These are phyloP conservation scores for Eutypella sp. DNA, from an alignment of 2,329 filamentous ascomycete species.

Conservation along the genomic window DNA sequence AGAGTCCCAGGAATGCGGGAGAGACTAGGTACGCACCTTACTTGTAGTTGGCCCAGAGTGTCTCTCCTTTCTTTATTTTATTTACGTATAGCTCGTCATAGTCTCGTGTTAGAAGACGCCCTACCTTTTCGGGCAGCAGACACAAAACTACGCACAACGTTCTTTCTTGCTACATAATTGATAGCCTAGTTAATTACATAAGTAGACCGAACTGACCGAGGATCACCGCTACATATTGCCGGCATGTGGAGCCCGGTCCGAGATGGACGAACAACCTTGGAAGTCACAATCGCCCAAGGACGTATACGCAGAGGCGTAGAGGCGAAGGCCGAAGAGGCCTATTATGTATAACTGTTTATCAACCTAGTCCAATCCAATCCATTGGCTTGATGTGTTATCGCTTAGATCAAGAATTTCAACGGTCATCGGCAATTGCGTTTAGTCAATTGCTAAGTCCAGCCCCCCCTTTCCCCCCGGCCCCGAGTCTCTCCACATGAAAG, in stretches of 20 bases:
- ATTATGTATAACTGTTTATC: background rate
- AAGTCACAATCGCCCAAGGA: no score
- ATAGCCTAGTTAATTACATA: background rate
- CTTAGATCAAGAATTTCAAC: background rate
- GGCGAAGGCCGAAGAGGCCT: background rate
- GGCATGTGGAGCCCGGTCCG: background rate
- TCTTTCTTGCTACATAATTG: background rate
- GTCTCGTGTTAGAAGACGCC: no score
- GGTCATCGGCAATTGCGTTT: background rate
- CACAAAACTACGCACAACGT: background rate
- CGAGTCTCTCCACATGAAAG: no score
- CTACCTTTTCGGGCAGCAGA: background rate
- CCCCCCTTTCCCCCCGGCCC: background rate
- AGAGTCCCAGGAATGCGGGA: background rate
- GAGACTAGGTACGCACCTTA: background rate
- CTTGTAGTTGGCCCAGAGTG: no score
- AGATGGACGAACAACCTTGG: background rate
- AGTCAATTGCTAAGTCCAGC: no score
- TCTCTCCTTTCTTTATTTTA: no score
- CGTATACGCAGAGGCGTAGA: background rate
- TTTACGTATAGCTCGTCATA: no score
- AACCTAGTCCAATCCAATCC: background rate
- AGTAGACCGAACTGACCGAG: no score
- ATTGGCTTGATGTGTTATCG: background rate
- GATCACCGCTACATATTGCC: no score